Evolutionary conservation across 345 rosid genomes (phyloP), one percentile per base, ranked within the genome.

Genomic region (Murraya koenigii): DNA sequence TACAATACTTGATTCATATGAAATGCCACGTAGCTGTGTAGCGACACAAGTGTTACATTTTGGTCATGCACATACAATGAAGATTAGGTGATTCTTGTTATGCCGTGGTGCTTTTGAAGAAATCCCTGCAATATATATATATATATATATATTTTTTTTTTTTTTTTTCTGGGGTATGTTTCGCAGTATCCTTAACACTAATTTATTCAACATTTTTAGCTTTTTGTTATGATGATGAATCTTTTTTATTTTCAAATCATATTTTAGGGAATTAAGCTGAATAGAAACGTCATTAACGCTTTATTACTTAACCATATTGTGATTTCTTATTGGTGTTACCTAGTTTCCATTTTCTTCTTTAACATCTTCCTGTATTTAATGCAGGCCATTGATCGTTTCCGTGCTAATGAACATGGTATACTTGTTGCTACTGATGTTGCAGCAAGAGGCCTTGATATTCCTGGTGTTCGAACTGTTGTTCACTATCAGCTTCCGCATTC

Each of bases 401-500:
- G 95, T 74, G 84, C 87, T 71, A 92, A 82, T 56, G 97, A 91
- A 78, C 86, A 92, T 78, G 95, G 93, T 66, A 81, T 96, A 75
- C 98, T 96, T 77, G 72, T 94, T 78, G 99, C 99, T 38, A 96
- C 97, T 23, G 97, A 94, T 91, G 94, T 96, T 83, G 99, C 95
- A 58, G 99, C 98, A 68, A 91, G 98, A 86, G 99, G 99, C 52
- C 92, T 96, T 77, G 99, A 96, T 88, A 91, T 96, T 79, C 94
- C 95, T 71, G 94, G 92, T 85, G 90, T 96, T 65, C 90, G 97
- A 84, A 96, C 98, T 80, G 88, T 96, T 76, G 82, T 96, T 85
- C 98, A 92, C 86, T 96, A 94, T 86, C 98, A 96, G 83, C 99
- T 96, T 82, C 99, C 99, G 39, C 98, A 94, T 90, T 88, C 98